Conservation (phyloP, 2,329 filamentous ascomycete species). For the Ascochyta rabiei region DNA sequence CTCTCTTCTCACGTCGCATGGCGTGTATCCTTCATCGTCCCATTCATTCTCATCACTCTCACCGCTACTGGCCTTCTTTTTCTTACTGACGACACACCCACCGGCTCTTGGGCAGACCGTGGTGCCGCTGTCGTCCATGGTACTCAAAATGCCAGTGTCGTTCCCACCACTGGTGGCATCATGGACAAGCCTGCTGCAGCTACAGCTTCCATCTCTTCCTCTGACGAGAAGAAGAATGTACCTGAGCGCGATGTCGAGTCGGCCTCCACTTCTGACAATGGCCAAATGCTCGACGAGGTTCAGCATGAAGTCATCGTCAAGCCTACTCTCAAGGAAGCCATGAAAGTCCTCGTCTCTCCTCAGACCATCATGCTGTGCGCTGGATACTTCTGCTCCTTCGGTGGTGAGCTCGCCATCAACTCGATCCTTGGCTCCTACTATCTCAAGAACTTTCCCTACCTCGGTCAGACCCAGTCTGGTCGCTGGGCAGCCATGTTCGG, state of each 20-base stretch:
- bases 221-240: slow-evolving; percentile 46
- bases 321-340: slow-evolving; percentile 64
- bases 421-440: slow-evolving; percentile 66
- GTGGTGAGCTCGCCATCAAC: slow-evolving; percentile 66
- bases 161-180: slow-evolving; percentile 58
- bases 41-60: slow-evolving; percentile 74
- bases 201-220: slow-evolving; percentile 45
- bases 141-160: slow-evolving; percentile 54
- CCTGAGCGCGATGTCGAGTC: slow-evolving; percentile 51
- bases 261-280: slow-evolving; percentile 50
- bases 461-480: slow-evolving; percentile 61
- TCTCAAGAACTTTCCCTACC: slow-evolving; percentile 59
- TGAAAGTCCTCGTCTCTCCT: slow-evolving; percentile 67
- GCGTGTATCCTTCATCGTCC: slow-evolving; percentile 84
- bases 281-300: slow-evolving; percentile 62
- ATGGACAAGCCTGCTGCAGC: slow-evolving; percentile 48
- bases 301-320: slow-evolving; percentile 66
- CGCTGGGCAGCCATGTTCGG: slow-evolving; percentile 76
- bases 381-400: slow-evolving; percentile 66
- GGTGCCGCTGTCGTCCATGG: slow-evolving; percentile 61
- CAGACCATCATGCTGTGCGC: slow-evolving; percentile 60
- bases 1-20: slow-evolving; percentile 74
- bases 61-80: slow-evolving; percentile 73
- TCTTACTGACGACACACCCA: slow-evolving; percentile 80
- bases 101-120: slow-evolving; percentile 79